phyloP scores from a whole-genome alignment of 1,284 basidiomycete genomes.

The Apiotrichum gracile region DNA sequence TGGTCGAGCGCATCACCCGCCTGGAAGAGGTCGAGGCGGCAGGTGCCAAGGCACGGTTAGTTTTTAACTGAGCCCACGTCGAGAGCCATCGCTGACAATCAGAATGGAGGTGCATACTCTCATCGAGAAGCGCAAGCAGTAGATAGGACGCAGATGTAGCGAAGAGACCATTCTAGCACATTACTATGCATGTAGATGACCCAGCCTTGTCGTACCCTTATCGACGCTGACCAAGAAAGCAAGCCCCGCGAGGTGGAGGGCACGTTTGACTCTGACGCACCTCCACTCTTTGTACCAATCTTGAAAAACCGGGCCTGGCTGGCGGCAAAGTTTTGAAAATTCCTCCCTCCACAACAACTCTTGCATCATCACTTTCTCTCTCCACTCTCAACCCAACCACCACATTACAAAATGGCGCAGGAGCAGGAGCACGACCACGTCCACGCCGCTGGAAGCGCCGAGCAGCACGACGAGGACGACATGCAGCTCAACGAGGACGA shows the following conservation, averaged over 20 bases:
- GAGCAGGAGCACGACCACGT: not conserved
- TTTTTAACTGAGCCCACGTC: not conserved
- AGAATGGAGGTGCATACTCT: not conserved
- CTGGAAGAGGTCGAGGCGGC: not conserved
- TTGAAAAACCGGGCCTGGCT: not conserved
- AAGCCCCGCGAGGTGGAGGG: too few species aligned
- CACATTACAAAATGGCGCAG: not conserved
- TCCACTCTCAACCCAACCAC: not conserved
- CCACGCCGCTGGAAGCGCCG: not conserved
- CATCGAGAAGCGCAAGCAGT: not conserved
- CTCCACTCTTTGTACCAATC: not conserved
- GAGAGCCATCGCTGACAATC: not conserved
- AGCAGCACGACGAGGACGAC: constrained; percentile 27
- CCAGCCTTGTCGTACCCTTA: too few species aligned
- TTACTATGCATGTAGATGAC: too few species aligned
- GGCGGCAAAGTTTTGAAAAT: not conserved
- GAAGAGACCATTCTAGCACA: not conserved
- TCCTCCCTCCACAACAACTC: not conserved
- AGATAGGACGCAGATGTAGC: not conserved
- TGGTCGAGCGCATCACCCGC: constrained; percentile 1
- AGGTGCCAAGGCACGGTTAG: not conserved
- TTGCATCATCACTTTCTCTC: not conserved
- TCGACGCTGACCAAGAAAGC: not conserved
- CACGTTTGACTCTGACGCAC: not conserved
- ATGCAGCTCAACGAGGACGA: constrained; percentile 42